Evolutionary conservation across 2,329 filamentous ascomycete species (phyloP).

Genomic region (Leptographium galeiforme): DNA sequence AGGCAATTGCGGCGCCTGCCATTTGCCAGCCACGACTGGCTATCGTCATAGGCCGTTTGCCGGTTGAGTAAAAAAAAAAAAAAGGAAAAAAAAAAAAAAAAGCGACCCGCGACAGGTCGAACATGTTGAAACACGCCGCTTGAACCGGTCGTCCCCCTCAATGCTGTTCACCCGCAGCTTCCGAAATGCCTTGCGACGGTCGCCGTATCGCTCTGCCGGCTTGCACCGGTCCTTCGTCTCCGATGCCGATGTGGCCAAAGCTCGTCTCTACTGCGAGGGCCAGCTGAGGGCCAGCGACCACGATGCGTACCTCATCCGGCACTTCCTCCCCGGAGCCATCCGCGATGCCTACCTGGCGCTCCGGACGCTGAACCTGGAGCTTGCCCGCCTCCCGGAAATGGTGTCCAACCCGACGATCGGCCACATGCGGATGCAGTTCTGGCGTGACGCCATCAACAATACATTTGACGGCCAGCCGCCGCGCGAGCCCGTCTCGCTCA

Average conservation of each 20-base stretch:
- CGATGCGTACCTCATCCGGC: slow-evolving; percentile 72
- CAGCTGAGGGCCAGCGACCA: slow-evolving; percentile 56
- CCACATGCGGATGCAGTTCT: slow-evolving; percentile 85
- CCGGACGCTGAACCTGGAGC: slow-evolving; percentile 83
- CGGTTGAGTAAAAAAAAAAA: not conserved
- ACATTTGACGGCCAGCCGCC: slow-evolving; percentile 63
- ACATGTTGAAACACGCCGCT: not conserved
- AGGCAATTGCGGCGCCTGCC: not conserved
- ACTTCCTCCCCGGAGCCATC: slow-evolving; percentile 64
- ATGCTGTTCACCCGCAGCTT: slow-evolving; percentile 27
- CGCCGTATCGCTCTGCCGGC: not conserved
- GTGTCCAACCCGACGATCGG: slow-evolving; percentile 82
- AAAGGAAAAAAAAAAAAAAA: not conserved
- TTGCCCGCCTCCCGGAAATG: slow-evolving; percentile 78
- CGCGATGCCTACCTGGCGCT: slow-evolving; percentile 81
- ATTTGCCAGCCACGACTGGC: not conserved
- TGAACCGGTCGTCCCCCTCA: not conserved
- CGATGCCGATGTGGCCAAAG: slow-evolving; percentile 37
- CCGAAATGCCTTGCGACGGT: slow-evolving; percentile 25
- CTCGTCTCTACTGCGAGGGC: slow-evolving; percentile 38
- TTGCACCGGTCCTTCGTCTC: slow-evolving; percentile 30
- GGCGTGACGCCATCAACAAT: slow-evolving; percentile 71
- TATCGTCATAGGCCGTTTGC: not conserved
- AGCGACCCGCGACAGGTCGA: not conserved
- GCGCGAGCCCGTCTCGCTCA: slow-evolving; percentile 79